phyloP scores from a whole-genome alignment of 2,329 filamentous ascomycete species.

The Aureobasidium sp. region DNA sequence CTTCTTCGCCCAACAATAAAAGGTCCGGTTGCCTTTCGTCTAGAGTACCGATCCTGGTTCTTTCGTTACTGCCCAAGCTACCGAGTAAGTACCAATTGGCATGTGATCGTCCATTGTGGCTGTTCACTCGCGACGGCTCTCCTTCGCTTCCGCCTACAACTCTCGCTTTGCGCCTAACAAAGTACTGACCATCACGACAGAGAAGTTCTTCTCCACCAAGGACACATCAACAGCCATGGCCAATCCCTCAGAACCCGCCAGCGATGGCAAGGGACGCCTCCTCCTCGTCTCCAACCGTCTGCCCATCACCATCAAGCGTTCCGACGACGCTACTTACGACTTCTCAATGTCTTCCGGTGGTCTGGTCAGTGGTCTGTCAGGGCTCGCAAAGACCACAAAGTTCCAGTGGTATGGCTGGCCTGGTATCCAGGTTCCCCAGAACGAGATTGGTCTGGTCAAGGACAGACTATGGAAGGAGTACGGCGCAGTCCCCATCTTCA shows the following conservation, averaged over 20 bases:
- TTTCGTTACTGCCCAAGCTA: not conserved
- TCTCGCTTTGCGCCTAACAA: not conserved
- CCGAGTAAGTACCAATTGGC: not conserved
- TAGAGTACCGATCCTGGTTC: not conserved
- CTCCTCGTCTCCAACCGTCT: conserved; percentile 90
- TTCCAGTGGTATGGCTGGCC: conserved; percentile 99
- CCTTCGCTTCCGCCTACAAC: not conserved
- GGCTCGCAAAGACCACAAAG: conserved; percentile 81
- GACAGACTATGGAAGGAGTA: conserved; percentile 79
- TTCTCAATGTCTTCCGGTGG: conserved; percentile 97
- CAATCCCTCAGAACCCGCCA: conserved; percentile 7
- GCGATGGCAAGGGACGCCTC: conserved; percentile 45
- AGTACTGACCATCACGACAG: conserved; percentile 3
- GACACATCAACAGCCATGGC: not conserved
- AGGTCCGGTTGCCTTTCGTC: not conserved
- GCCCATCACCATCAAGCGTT: conserved; percentile 92
- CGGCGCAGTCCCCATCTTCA: conserved; percentile 83
- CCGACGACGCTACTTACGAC: conserved; percentile 82
- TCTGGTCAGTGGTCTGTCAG: conserved; percentile 86
- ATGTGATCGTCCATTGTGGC: not conserved
- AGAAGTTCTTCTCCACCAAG: not conserved
- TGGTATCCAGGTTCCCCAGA: conserved; percentile 81
- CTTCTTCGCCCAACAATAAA: conserved; percentile 8
- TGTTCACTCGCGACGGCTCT: not conserved
- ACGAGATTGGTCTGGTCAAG: conserved; percentile 67